Evolutionary conservation across 1,139 yeast genomes (phyloP), one percentile per base, ranked within the genome.

Genomic region (Kodamaea ohmeri): DNA sequence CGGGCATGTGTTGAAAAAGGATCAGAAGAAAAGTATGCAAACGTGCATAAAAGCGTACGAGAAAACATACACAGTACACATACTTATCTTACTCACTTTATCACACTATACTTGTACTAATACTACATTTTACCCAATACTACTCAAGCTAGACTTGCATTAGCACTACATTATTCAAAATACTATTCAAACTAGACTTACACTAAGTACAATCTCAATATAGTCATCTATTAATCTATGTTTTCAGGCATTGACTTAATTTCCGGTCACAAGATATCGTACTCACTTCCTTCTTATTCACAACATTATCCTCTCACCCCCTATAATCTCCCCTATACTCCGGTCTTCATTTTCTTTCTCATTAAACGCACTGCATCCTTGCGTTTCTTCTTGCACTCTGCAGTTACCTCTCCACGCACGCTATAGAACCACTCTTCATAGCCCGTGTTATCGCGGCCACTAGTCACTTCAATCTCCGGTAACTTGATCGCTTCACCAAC

Each of bases 351-450:
- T 25, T 29, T 74, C 60, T 78, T 82, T 48, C 72, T 76, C 50
- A 73, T 58, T 44, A 73, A 77, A 48, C 92, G 73, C 32, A 76
- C 45, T 6, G 78, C 88, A 49, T 89, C 97, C 58, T 94, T 75
- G 54, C 78, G 78, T 44, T 87, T 73, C 49, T 83, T 73, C 55
- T 84, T 83, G 57, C 90, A 78, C 46, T 82, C 88, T 44, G 86
- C 75, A 43, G 83, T 80, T 67, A 87, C 73, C 39, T 82, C 88
- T 32, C 94, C 92, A 60, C 97, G 76, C 58, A 78, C 77, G 33
- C 78, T 82, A 83, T 88, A 87, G 60, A 90, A 90, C 75, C 85
- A 80, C 40, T 74, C 67, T 39, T 83, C 89, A 77, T 92, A 90
- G 2, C 70, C 62, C 2, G 68, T 61, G 39, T 78, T 73, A 12